Percentiles rank a stretch among this genome's conserved stretches.
Conservation (phyloP, 345 rosid genomes). For the Psidium friedrichsthalianum region DNA sequence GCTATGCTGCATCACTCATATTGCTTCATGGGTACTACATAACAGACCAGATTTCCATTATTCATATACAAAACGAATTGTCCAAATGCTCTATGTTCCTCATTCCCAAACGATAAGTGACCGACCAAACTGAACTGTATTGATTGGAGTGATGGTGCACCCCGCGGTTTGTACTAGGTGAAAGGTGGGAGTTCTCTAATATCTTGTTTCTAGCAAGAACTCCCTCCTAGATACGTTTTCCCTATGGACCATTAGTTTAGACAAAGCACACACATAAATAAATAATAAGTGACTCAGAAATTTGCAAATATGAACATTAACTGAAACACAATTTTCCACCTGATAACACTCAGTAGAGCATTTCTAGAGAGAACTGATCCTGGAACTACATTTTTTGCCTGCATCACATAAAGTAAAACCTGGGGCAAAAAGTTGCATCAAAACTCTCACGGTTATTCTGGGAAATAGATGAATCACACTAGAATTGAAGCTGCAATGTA, state of each 20-base stretch:
- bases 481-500: background rate
- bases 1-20: background rate
- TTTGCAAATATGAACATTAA: background rate
- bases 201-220: background rate
- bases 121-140: background rate
- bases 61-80: background rate
- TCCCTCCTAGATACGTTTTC: background rate
- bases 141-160: background rate
- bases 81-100: background rate
- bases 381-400: background rate
- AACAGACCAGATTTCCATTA: background rate
- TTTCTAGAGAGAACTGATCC: background rate
- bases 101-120: background rate
- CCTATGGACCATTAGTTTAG: background rate
- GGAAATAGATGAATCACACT: background rate
- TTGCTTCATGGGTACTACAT: background rate
- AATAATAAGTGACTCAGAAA: background rate
- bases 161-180: background rate
- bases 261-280: background rate
- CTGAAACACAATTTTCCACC: background rate
- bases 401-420: background rate
- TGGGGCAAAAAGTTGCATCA: background rate
- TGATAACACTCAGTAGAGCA: background rate
- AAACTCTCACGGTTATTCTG: background rate
- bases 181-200: background rate